These are phyloP conservation scores for Fusarium sp. DNA, from an alignment of 2,329 filamentous ascomycete genomes.

Conservation along the genomic window DNA sequence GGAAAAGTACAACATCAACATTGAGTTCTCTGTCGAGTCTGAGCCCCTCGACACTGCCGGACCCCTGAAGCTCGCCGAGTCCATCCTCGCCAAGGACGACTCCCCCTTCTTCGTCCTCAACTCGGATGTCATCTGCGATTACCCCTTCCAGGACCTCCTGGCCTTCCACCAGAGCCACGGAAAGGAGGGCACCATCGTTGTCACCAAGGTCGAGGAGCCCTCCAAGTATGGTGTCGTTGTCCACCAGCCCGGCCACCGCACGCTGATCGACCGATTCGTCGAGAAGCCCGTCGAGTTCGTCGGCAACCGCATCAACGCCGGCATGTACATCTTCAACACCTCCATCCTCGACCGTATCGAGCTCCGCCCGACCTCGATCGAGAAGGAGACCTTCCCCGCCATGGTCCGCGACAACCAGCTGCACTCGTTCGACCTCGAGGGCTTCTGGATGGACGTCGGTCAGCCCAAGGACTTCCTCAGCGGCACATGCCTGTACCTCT, in stretches of 20 bases:
- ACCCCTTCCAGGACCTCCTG: constrained; percentile 90
- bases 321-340: constrained; percentile 97
- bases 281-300: constrained; percentile 99
- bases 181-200: constrained; percentile 95
- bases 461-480: constrained; percentile 99
- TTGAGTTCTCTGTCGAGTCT: constrained; percentile 96
- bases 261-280: constrained; percentile 97
- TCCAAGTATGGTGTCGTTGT: constrained; percentile 99
- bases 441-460: constrained; percentile 99
- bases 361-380: constrained; percentile 94
- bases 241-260: constrained; percentile 91
- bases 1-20: constrained; percentile 90
- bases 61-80: constrained; percentile 93
- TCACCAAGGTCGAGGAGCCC: constrained; percentile 98
- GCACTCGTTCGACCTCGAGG: constrained; percentile 95
- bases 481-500: constrained; percentile 95
- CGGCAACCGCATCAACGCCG: constrained; percentile 98
- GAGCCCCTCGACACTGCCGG: constrained; percentile 96
- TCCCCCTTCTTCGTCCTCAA: constrained; percentile 98
- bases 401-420: constrained; percentile 90
- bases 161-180: constrained; percentile 94
- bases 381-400: constrained; percentile 98
- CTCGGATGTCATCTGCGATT: constrained; percentile 98
- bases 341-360: constrained; percentile 92
- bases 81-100: constrained; percentile 92